Percentiles rank a stretch among this genome's conserved stretches.
phyloP scores from a whole-genome alignment of 352 stramenopile species.

The Phytophthora pluvialis region DNA sequence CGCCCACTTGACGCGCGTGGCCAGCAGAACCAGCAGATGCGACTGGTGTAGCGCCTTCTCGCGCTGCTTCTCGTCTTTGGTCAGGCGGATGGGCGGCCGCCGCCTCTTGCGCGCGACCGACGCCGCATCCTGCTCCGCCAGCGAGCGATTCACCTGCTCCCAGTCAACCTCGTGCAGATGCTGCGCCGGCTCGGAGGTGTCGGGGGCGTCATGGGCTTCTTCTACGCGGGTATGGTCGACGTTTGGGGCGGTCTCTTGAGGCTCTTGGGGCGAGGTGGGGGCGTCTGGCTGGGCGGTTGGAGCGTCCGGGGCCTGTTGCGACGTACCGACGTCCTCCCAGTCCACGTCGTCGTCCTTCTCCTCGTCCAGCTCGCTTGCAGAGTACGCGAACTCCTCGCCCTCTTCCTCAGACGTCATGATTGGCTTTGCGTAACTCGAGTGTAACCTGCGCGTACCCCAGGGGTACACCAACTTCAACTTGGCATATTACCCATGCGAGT shows the following conservation, averaged over 20 bases:
- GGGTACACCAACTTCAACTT: neutral
- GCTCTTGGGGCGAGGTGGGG: constrained; percentile 4
- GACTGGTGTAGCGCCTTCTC: constrained; percentile 70
- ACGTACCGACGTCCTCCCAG: constrained; percentile 64
- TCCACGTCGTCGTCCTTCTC: constrained; percentile 65
- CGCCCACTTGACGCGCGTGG: constrained; percentile 56
- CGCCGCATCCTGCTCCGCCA: constrained; percentile 34
- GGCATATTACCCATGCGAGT: constrained; percentile 61
- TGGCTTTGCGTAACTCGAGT: neutral
- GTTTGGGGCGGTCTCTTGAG: constrained; percentile 25
- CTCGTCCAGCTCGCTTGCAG: constrained; percentile 44
- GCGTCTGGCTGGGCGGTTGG: neutral
- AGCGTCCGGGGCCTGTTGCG: constrained; percentile 2
- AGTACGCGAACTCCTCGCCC: constrained; percentile 65
- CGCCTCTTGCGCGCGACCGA: constrained; percentile 43
- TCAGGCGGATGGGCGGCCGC: constrained; percentile 51
- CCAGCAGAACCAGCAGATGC: constrained; percentile 72
- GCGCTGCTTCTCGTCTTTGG: constrained; percentile 66
- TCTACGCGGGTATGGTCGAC: constrained; percentile 10
- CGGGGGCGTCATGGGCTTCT: neutral
- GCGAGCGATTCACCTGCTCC: constrained; percentile 66
- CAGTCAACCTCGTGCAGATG: constrained; percentile 68
- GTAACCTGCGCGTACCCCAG: neutral
- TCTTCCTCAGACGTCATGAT: constrained; percentile 33
- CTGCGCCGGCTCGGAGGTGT: neutral